A percentile compares a stretch with the other conserved stretches of the same genome.
These are phyloP conservation scores for Lasiosphaeriaceae sp. DNA, from an alignment of 495 filamentous ascomycete genomes.

Conservation along the genomic window DNA sequence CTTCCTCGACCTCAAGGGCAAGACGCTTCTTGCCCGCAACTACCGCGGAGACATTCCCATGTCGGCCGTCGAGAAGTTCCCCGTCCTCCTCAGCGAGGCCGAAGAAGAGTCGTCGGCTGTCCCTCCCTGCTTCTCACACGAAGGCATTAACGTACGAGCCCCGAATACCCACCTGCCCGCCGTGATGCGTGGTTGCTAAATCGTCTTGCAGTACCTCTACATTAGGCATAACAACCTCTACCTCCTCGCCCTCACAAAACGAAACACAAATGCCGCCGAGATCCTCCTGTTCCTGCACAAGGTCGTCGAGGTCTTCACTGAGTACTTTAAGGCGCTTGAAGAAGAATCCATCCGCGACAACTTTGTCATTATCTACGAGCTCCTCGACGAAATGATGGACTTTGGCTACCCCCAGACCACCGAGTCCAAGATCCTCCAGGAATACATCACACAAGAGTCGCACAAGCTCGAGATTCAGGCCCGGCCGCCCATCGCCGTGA, in stretches of 20 bases:
- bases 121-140: conserved; percentile 96
- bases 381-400: conserved; percentile 99
- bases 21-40: conserved; percentile 98
- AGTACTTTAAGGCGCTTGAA: conserved; percentile 99
- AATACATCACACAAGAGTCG: conserved; percentile 99
- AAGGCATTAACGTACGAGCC: conserved; percentile 87
- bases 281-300: conserved; percentile 98
- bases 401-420: conserved; percentile 99
- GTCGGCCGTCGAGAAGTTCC: conserved; percentile 98
- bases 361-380: conserved; percentile 98
- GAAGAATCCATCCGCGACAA: conserved; percentile 99
- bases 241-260: conserved; percentile 95
- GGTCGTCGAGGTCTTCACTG: conserved; percentile 97
- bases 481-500: conserved; percentile 98
- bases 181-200: background rate
- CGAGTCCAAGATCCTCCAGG: conserved; percentile 97
- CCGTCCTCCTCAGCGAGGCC: conserved; percentile 92
- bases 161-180: background rate
- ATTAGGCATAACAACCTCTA: conserved; percentile 99
- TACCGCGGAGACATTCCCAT: conserved; percentile 99
- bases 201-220: conserved; percentile 78
- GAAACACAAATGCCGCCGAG: conserved; percentile 98
- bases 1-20: conserved; percentile 99
- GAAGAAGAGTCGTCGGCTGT: conserved; percentile 99
- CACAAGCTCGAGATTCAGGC: conserved; percentile 98